phyloP scores from a whole-genome alignment of 1,139 yeast species.

The Lodderomyces oxycetoniae region DNA sequence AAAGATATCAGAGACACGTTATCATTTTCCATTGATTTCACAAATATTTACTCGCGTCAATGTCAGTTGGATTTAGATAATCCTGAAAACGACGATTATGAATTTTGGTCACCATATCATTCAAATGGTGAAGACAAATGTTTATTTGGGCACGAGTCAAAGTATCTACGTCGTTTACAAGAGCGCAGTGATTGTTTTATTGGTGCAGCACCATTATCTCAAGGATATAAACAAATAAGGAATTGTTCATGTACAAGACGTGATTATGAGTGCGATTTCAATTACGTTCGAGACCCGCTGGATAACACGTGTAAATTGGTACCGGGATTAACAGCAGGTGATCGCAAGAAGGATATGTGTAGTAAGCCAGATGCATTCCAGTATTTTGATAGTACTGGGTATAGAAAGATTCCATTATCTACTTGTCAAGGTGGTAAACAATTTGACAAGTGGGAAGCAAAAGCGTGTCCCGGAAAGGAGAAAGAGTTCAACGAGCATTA shows the following conservation, averaged over 20 bases:
- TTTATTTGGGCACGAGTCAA: slow-evolving; percentile 83
- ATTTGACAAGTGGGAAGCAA: slow-evolving; percentile 62
- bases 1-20: slow-evolving; percentile 17
- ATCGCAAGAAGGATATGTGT: slow-evolving; percentile 60
- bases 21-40: slow-evolving; percentile 65
- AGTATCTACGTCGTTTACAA: slow-evolving; percentile 66
- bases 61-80: slow-evolving; percentile 64
- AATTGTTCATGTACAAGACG: slow-evolving; percentile 83
- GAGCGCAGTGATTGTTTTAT: slow-evolving; percentile 68
- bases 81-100: slow-evolving; percentile 67
- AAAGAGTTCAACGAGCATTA: slow-evolving; percentile 55
- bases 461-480: slow-evolving; percentile 86
- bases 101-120: slow-evolving; percentile 74
- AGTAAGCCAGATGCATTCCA: slow-evolving; percentile 52
- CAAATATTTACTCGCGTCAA: slow-evolving; percentile 57
- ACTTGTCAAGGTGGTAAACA: slow-evolving; percentile 43
- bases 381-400: slow-evolving; percentile 44
- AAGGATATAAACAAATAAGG: slow-evolving; percentile 53
- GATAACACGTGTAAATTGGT: slow-evolving; percentile 89
- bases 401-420: slow-evolving; percentile 42
- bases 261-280: slow-evolving; percentile 94
- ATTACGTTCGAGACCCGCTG: slow-evolving; percentile 52
- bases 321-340: slow-evolving; percentile 63
- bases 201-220: slow-evolving; percentile 68
- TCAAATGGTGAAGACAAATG: slow-evolving; percentile 62